phyloP scores from a whole-genome alignment of 148 eudicot genomes.

The Oxyria digyna region DNA sequence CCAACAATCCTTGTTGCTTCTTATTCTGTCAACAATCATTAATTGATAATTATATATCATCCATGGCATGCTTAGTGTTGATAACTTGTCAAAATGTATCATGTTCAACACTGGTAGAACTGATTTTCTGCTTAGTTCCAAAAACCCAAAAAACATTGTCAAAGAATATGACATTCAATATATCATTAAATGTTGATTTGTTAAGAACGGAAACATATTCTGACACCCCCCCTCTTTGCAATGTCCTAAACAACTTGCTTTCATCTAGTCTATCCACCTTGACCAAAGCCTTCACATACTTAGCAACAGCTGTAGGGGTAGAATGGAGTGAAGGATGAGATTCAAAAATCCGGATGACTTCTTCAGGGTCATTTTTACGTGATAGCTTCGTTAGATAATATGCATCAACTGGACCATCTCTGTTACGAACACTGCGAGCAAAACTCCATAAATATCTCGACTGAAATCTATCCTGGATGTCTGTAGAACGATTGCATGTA shows the following conservation, averaged over 20 bases:
- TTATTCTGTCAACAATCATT: no score
- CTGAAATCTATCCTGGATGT: slow-evolving; percentile 36
- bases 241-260: no score
- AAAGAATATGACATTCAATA: not conserved
- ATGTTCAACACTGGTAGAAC: no score
- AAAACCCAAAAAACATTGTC: not conserved
- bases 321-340: slow-evolving; percentile 71
- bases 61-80: not conserved
- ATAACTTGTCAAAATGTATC: no score
- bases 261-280: slow-evolving; percentile 78
- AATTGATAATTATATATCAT: not conserved
- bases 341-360: no score
- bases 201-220: not conserved
- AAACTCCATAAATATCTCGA: slow-evolving; percentile 69
- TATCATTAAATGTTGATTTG: not conserved
- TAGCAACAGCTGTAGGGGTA: slow-evolving; percentile 60
- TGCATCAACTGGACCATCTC: slow-evolving; percentile 34
- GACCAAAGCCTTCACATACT: slow-evolving; percentile 89
- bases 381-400: no score
- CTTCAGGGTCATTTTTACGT: no score
- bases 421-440: slow-evolving; percentile 51
- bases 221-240: slow-evolving; percentile 48
- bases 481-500: slow-evolving; percentile 36
- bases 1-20: no score
- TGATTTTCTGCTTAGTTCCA: no score